Conservation (phyloP, 805 yeast species). For the Candida rishiriensis region DNA sequence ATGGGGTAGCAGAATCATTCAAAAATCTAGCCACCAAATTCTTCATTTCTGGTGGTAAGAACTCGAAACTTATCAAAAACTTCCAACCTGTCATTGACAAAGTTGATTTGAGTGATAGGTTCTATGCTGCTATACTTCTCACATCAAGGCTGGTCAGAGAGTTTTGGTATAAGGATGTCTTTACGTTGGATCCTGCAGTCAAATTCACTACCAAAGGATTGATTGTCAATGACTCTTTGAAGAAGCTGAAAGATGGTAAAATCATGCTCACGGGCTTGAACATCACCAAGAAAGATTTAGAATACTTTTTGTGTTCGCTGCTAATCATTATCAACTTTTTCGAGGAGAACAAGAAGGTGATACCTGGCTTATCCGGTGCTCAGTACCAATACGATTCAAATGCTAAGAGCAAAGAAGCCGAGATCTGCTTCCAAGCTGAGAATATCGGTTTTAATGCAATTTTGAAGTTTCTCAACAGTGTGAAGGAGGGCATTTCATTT, state of each 20-base stretch:
- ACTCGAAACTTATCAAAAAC: slow-evolving; percentile 38
- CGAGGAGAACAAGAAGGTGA: slow-evolving; percentile 55
- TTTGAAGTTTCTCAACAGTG: slow-evolving; percentile 65
- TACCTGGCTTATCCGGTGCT: slow-evolving; percentile 60
- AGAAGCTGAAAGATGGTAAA: slow-evolving; percentile 33
- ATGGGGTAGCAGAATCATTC: slow-evolving; percentile 49
- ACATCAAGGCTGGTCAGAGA: slow-evolving; percentile 74
- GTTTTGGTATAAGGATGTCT: slow-evolving; percentile 73
- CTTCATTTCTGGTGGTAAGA: slow-evolving; percentile 51
- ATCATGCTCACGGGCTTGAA: slow-evolving; percentile 42
- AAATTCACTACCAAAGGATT: slow-evolving; percentile 33
- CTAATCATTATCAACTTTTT: slow-evolving; percentile 67
- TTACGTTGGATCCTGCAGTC: slow-evolving; percentile 35
- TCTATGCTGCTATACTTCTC: slow-evolving; percentile 80
- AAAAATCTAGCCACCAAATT: slow-evolving; percentile 45
- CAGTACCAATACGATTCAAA: slow-evolving; percentile 46
- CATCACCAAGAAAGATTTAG: slow-evolving; percentile 49
- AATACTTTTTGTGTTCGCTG: slow-evolving; percentile 66
- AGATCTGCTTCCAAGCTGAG: slow-evolving; percentile 81
- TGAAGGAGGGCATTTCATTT: slow-evolving; percentile 89
- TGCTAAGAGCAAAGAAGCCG: slow-evolving; percentile 41
- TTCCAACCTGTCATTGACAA: slow-evolving; percentile 50
- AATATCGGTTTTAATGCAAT: slow-evolving; percentile 81
- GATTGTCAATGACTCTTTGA: slow-evolving; percentile 35
- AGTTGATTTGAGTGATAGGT: slow-evolving; percentile 87